Base-by-base conservation (phyloP, 2,329 filamentous ascomycete genomes). In the Arthrinium phaeospermum region DNA sequence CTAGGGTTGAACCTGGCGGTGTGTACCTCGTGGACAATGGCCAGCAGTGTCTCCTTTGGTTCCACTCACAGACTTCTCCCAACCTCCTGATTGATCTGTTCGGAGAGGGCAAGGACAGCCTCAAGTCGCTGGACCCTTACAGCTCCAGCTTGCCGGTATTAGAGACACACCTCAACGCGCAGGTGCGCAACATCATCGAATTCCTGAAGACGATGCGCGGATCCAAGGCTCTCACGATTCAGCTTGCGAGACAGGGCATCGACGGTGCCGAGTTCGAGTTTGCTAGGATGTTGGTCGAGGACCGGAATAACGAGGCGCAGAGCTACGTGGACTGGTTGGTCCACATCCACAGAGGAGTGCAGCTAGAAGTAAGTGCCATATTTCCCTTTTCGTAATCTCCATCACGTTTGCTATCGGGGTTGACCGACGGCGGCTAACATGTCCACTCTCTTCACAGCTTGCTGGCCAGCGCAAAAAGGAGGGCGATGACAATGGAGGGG, bases 321-420 rank as follows among this genome's bases (percentile, higher is more conserved):
- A 97, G 94, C 80, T 99, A 98, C 83, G 96, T 98, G 46, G 96
- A 99, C 84, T 99, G 96, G 96, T 87, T 99, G 79, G 96, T 99
- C 72, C 94, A 98, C 82, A 89, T 98, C 74, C 96, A 99, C 83
- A 92, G 96, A 78, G 92, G 93, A 76, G 96, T 99, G 75, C 95
- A 98, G 81, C 86, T 98, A 75, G 96, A 99, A 89, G 91, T 92
- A 82, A 83, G 88, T 68, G 6, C 67, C 67, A 14, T 24, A n/a
- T 30, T 68, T 30, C 41, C n/a, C 41, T 16, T 27, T 45, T n/a
- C 44, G 67, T 22, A 68, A 47, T 68, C 24, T 68, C 22, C 19
- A 24, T 22, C 67, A 57, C 68, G 71, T 41, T 57, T 37, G 61
- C 69, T 30, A 19, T 68, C 46, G 67, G 70, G 69, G 41, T 14